Percentiles rank a stretch among this genome's conserved stretches.
phyloP scores from a whole-genome alignment of 495 filamentous ascomycete species.

The Oleoguttula mirabilis region DNA sequence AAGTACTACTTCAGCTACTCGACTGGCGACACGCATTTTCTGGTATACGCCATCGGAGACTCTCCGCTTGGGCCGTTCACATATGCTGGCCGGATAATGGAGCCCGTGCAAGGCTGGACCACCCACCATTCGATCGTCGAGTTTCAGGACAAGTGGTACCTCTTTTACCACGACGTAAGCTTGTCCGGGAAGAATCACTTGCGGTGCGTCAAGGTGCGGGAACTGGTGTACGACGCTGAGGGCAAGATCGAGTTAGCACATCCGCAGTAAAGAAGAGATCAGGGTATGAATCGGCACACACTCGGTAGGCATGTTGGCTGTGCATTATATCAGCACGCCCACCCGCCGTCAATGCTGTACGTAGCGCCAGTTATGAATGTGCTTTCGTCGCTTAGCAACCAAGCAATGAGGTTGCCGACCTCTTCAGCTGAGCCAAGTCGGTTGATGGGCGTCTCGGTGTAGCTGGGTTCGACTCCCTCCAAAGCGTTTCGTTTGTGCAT shows the following conservation, averaged over 20 bases:
- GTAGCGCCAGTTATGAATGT: conserved; percentile 22
- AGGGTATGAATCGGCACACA: too few species aligned
- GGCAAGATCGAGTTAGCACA: conserved; percentile 41
- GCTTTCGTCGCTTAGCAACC: conserved; percentile 24
- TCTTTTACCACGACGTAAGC: conserved; percentile 64
- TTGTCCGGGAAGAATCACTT: conserved; percentile 55
- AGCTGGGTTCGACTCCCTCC: conserved; percentile 20
- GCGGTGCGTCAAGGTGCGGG: conserved; percentile 55
- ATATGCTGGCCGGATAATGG: conserved; percentile 55
- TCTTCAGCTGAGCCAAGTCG: conserved; percentile 15
- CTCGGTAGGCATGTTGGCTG: too few species aligned
- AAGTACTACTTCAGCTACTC: conserved; percentile 67
- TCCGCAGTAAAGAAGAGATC: conserved; percentile 14
- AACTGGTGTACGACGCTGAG: conserved; percentile 56
- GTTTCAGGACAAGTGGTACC: conserved; percentile 54
- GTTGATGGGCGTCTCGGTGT: conserved; percentile 16
- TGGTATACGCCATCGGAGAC: conserved; percentile 51
- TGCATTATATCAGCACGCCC: conserved; percentile 9
- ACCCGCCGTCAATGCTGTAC: conserved; percentile 24
- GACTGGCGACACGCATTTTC: conserved; percentile 60
- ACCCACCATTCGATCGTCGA: conserved; percentile 70
- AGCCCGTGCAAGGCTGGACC: conserved; percentile 67
- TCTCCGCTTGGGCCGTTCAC: conserved; percentile 57
- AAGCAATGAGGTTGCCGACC: conserved; percentile 22
- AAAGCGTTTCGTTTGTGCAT: conserved; percentile 2